Conservation (phyloP, 192 early-diverging fungal genomes). For the Jimgerdemannia flammicorona region DNA sequence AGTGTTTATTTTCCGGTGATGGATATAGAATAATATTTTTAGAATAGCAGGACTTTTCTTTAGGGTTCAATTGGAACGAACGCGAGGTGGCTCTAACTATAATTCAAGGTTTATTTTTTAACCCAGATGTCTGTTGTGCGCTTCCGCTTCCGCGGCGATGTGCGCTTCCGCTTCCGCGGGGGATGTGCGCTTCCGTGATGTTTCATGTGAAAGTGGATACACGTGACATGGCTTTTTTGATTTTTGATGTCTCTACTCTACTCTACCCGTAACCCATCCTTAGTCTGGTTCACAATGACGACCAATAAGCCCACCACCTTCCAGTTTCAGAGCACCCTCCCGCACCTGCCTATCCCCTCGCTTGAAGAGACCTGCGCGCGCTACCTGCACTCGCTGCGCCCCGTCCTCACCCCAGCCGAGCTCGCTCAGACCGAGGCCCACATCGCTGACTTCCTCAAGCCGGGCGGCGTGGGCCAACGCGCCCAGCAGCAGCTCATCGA, state of each 20-base stretch:
- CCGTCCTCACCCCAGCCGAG: conserved; percentile 47
- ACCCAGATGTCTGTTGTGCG: too few relatives aligned
- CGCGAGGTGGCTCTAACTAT: too few relatives aligned
- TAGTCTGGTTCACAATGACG: not conserved
- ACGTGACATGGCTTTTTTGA: not conserved
- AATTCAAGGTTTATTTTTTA: too few relatives aligned
- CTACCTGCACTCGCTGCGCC: conserved; percentile 55
- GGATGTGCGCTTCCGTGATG: too few relatives aligned
- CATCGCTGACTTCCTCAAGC: conserved; percentile 45
- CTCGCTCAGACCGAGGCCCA: conserved; percentile 37
- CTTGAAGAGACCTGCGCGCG: conserved; percentile 51
- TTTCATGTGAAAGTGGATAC: not conserved
- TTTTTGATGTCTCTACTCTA: not conserved
- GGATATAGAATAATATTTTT: too few relatives aligned
- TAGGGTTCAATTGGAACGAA: too few relatives aligned
- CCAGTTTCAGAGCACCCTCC: conserved; percentile 43
- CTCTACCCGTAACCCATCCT: not conserved
- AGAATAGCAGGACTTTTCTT: too few relatives aligned
- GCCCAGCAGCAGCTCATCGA: conserved; percentile 63
- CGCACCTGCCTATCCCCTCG: conserved; percentile 59
- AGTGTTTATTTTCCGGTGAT: too few relatives aligned
- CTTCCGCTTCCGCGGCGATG: too few relatives aligned
- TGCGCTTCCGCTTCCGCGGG: too few relatives aligned
- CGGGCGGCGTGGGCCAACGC: conserved; percentile 1
- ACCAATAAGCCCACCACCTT: conserved; percentile 21